Base-by-base conservation (phyloP, 768 basidiomycete genomes). In the Psilocybe subaeruginosa region DNA sequence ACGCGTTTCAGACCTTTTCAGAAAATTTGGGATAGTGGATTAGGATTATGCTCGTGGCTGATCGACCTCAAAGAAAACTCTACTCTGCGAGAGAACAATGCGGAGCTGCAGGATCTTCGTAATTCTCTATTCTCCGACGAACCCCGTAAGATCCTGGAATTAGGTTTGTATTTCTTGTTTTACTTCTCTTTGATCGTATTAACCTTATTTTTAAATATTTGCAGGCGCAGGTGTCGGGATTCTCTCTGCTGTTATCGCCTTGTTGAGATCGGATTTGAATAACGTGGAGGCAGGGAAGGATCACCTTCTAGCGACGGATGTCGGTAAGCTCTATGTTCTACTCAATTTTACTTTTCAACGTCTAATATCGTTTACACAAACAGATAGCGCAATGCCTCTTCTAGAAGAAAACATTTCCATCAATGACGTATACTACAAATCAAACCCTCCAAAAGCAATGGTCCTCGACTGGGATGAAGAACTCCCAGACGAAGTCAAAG, bases 11-110 rank as follows among this genome's bases (percentile, higher is more conserved):
- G 71, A 65, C 43, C 70, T 72, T 56, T 68, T 35, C 77, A 97
- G 95, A 97, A 97, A 93, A 84, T 97, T 56, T 97, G 95, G 95
- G 95, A 97, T 71, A 95, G 94, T 46, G 95, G 95, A 2, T 81
- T 97, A 50, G 94, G 92, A 5, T 76, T 95, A 17, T 88, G 90
- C 59, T 84, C 93, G 2, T 95, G 92, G 92, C 76, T 97, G 3
- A 77, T 83, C 30, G 73, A 61, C 64, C 70, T 76, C 56, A 69
- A 68, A 43, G 63, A 70, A 60, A 66, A 67, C 50, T 52, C 47
- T 14, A n/a, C 61, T 31, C 56, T 52, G 31, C 55, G 11, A 56
- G 59, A 50, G 61, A 49, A 4, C 11, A 46, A 61, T 47, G 9
- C 47, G 8, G 45, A 8, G 5, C 50, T 66, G 52, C 14, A 62